A percentile compares a stretch with the other conserved stretches of the same genome.
Evolutionary conservation across 2,329 filamentous ascomycete species (phyloP).

Genomic region (Nemania serpens): DNA sequence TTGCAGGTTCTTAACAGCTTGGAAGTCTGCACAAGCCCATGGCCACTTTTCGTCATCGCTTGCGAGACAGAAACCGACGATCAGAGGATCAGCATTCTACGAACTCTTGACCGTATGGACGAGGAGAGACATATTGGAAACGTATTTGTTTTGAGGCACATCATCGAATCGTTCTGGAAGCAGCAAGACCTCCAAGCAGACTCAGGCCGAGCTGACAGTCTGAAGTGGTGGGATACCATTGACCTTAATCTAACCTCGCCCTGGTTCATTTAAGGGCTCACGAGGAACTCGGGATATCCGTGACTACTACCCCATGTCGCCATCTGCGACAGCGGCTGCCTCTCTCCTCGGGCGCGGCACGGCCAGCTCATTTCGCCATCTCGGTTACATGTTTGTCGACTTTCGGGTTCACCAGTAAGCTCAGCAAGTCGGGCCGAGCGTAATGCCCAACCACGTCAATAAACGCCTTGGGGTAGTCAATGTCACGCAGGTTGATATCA

Average conservation of each 20-base stretch:
- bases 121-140: slow-evolving; percentile 51
- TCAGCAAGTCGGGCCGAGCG: slow-evolving; percentile 48
- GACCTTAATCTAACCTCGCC: slow-evolving; percentile 42
- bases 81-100: slow-evolving; percentile 47
- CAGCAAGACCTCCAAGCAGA: slow-evolving; percentile 48
- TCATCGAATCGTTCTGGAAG: slow-evolving; percentile 53
- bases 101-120: slow-evolving; percentile 49
- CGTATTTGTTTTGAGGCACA: slow-evolving; percentile 47
- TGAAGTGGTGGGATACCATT: slow-evolving; percentile 48
- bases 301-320: background rate
- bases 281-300: background rate
- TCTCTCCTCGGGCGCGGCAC: slow-evolving; percentile 1
- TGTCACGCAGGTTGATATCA: slow-evolving; percentile 53
- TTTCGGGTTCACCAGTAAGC: slow-evolving; percentile 46
- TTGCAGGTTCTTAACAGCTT: slow-evolving; percentile 45
- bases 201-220: slow-evolving; percentile 33
- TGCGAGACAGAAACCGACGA: slow-evolving; percentile 50
- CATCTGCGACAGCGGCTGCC: background rate
- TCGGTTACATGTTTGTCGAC: slow-evolving; percentile 38
- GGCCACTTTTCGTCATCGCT: slow-evolving; percentile 54
- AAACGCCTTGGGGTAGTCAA: slow-evolving; percentile 47
- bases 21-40: slow-evolving; percentile 52
- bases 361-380: slow-evolving; percentile 34
- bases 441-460: slow-evolving; percentile 47
- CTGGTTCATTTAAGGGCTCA: slow-evolving; percentile 42